Evolutionary conservation across 1,284 basidiomycete genomes (phyloP), one percentile per base, ranked within the genome.

Genomic region (Cryptococcus wingfieldii): DNA sequence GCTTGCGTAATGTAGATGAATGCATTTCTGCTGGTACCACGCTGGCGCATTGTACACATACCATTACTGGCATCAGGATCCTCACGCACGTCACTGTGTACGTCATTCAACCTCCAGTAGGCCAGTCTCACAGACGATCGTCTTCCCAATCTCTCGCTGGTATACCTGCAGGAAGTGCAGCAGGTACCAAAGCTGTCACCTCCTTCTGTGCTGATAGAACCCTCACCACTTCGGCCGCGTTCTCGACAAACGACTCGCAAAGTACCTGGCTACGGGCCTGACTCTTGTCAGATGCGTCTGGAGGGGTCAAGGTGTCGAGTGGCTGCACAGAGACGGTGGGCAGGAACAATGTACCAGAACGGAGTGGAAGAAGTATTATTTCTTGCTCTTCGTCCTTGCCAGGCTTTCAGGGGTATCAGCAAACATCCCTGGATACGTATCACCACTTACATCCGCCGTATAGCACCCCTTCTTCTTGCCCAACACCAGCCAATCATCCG

Each of bases 231-330:
- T 75, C 61, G 5, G 67, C 74, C 0, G 76, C 70, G 55, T 76
- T 75, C 51, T 71, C 68, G 12, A 75, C 62, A 56, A 70, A 73
- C n/a, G 74, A 71, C 64, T 77, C 76, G 52, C 69, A 71, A 14
- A 70, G 42, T 18, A 71, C 18, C 27, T 54, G 39, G 19, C 10
- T 34, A 25, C 56, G 38, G 25, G 50, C 38, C 31, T 38, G 42
- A 5, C 43, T 12, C 38, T n/a, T 13, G 9, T 13, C 12, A 10
- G 38, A 48, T 18, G 41, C 34, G 12, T 43, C 28, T 31, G 19
- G 27, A 45, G 38, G 19, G 38, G 44, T 5, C 12, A 37, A 28
- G 5, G 46, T 31, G 7, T 48, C 37, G 5, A 56, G 46, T 16
- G 68, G 54, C 34, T 68, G 58, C 23, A 70, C 63, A 1, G 57